Evolutionary conservation across 495 filamentous ascomycete species (phyloP).

Genomic region (Articulospora tetracladia): DNA sequence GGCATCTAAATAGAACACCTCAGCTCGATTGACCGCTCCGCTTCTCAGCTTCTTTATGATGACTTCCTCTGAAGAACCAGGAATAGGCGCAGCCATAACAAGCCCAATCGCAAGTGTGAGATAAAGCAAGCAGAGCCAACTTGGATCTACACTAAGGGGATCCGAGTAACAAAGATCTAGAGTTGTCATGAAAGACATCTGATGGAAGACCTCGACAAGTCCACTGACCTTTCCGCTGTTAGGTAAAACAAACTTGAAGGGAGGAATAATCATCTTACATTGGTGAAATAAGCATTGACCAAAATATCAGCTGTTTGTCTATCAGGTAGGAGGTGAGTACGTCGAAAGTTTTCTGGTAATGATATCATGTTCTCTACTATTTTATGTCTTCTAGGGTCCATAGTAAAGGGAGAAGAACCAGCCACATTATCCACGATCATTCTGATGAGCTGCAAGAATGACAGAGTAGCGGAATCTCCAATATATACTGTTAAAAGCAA

Average conservation of each 20-base stretch:
- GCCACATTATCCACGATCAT: slow-evolving; percentile 66
- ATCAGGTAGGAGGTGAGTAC: slow-evolving; percentile 46
- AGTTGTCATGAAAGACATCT: slow-evolving; percentile 39
- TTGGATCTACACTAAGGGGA: slow-evolving; percentile 42
- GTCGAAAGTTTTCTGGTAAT: slow-evolving; percentile 31
- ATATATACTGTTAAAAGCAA: slow-evolving; percentile 50
- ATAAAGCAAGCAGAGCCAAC: slow-evolving; percentile 40
- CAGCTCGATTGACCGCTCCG: slow-evolving; percentile 35
- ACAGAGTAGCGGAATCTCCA: slow-evolving; percentile 68
- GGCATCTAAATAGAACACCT: slow-evolving; percentile 56
- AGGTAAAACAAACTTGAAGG: background rate
- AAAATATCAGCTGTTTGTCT: slow-evolving; percentile 49
- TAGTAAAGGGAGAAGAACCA: slow-evolving; percentile 62
- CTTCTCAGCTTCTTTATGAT: slow-evolving; percentile 47
- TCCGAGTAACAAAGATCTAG: slow-evolving; percentile 50
- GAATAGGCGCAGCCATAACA: slow-evolving; percentile 47
- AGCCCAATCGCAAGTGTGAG: slow-evolving; percentile 58
- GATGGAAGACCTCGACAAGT: slow-evolving; percentile 50
- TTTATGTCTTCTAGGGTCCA: slow-evolving; percentile 63
- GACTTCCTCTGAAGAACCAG: slow-evolving; percentile 40
- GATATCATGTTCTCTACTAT: slow-evolving; percentile 60
- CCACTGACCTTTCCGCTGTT: slow-evolving; percentile 45
- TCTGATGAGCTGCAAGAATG: slow-evolving; percentile 67
- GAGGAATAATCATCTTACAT: slow-evolving; percentile 36
- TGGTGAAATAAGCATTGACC: slow-evolving; percentile 55